A percentile compares a stretch with the other conserved stretches of the same genome.
phyloP scores from a whole-genome alignment of 495 filamentous ascomycete genomes.

The Hypomontagnella submonticulosa region DNA sequence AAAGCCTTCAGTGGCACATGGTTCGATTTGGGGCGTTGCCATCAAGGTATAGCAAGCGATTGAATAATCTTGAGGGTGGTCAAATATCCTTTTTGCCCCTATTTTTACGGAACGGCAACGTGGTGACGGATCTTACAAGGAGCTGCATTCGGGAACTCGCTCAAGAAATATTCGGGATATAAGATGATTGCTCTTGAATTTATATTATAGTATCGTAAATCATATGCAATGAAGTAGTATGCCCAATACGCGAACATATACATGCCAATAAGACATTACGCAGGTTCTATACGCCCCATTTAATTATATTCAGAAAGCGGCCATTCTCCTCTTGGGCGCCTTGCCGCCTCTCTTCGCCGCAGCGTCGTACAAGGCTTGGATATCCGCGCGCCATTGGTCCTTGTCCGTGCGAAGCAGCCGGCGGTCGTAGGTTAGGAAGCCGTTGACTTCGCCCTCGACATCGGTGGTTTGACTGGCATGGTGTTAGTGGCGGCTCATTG shows the following conservation, averaged over 20 bases:
- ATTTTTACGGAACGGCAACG: no score
- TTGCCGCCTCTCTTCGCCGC: conserved; percentile 49
- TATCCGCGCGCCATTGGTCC: conserved; percentile 69
- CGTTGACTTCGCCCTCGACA: conserved; percentile 80
- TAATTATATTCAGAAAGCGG: background rate
- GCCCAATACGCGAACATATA: background rate
- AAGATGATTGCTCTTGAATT: background rate
- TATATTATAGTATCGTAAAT: background rate
- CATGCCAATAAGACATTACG: no score
- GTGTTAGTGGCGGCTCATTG: conserved; percentile 10
- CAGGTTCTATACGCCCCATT: no score
- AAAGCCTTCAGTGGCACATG: no score
- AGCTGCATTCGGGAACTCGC: no score
- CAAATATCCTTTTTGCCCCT: no score
- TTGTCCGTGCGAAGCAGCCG: conserved; percentile 63
- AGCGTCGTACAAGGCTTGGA: conserved; percentile 67
- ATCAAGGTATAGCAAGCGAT: no score
- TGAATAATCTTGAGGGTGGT: no score
- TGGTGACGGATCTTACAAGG: no score
- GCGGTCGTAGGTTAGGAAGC: conserved; percentile 74
- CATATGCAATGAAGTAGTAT: conserved; percentile 5
- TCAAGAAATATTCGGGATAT: no score
- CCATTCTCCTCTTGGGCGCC: conserved; percentile 24
- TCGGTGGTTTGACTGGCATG: conserved; percentile 71
- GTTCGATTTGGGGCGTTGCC: no score